These are phyloP conservation scores for Cystobasidium onofrii DNA, from an alignment of 768 basidiomycete genomes.

Conservation along the genomic window DNA sequence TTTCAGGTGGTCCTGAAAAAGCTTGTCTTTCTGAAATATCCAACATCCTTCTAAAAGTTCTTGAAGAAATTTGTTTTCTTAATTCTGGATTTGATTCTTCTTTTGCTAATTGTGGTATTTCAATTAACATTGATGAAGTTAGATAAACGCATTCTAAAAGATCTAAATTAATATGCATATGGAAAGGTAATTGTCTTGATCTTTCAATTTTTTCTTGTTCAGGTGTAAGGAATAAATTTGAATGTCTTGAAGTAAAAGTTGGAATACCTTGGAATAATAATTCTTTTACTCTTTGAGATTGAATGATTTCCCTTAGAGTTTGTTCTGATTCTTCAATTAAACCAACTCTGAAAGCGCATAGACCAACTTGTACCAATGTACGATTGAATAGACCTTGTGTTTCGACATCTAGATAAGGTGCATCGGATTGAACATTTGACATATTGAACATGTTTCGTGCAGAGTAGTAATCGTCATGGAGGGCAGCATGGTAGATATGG, in stretches of 20 bases:
- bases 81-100: constrained; percentile 71
- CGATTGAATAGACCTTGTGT: constrained; percentile 98
- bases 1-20: constrained; percentile 73
- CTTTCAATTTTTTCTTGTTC: constrained; percentile 98
- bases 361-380: constrained; percentile 89
- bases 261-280: constrained; percentile 91
- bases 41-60: constrained; percentile 85
- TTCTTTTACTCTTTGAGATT: constrained; percentile 83
- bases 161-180: constrained; percentile 99
- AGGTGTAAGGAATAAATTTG: constrained; percentile 55
- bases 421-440: constrained; percentile 96
- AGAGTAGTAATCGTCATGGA: constrained; percentile 92
- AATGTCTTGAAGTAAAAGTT: constrained; percentile 51
- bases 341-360: constrained; percentile 92
- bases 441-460: constrained; percentile 96
- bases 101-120: constrained; percentile 79
- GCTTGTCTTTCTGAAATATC: constrained; percentile 97
- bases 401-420: constrained; percentile 88
- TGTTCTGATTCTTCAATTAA: constrained; percentile 87
- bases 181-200: constrained; percentile 92
- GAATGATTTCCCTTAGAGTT: constrained; percentile 88
- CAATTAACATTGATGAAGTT: constrained; percentile 96
- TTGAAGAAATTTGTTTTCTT: constrained; percentile 86
- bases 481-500: constrained; percentile 93
- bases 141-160: constrained; percentile 94